A percentile compares a stretch with the other conserved stretches of the same genome.
Evolutionary conservation across 352 stramenopile species (phyloP).

Genomic region (Pythium grandisporangium): DNA sequence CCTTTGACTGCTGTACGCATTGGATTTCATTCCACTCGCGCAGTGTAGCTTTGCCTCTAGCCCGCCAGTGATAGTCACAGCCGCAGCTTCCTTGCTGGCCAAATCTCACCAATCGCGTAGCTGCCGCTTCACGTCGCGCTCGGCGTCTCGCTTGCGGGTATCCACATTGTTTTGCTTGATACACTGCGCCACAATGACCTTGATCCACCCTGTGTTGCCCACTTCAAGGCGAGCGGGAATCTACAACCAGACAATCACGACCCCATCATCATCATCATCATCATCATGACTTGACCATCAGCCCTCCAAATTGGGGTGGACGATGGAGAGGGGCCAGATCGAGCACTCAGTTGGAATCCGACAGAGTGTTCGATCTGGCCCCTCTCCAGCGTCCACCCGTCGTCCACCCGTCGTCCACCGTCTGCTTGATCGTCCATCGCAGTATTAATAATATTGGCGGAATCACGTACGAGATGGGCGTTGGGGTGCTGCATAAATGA

Average conservation of each 20-base stretch:
- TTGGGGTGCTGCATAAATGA: constrained; percentile 49
- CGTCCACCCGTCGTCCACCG: too few relatives aligned
- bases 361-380: neutral
- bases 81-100: too few relatives aligned
- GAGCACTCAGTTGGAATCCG: neutral
- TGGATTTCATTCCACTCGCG: too few relatives aligned
- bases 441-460: too few relatives aligned
- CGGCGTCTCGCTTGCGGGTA: constrained; percentile 62
- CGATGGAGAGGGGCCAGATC: too few relatives aligned
- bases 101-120: constrained; percentile 67
- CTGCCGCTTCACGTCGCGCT: constrained; percentile 66
- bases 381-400: too few relatives aligned
- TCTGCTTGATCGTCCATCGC: too few relatives aligned
- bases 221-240: constrained; percentile 68
- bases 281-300: too few relatives aligned
- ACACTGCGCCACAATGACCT: constrained; percentile 68
- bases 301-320: too few relatives aligned
- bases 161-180: constrained; percentile 58
- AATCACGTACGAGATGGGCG: constrained; percentile 67
- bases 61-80: too few relatives aligned
- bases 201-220: constrained; percentile 76
- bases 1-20: too few relatives aligned
- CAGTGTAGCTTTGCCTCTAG: too few relatives aligned
- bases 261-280: constrained; percentile 1
- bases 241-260: constrained; percentile 12